These are phyloP conservation scores for Citrus australasica DNA, from an alignment of 345 rosid genomes.

Conservation along the genomic window DNA sequence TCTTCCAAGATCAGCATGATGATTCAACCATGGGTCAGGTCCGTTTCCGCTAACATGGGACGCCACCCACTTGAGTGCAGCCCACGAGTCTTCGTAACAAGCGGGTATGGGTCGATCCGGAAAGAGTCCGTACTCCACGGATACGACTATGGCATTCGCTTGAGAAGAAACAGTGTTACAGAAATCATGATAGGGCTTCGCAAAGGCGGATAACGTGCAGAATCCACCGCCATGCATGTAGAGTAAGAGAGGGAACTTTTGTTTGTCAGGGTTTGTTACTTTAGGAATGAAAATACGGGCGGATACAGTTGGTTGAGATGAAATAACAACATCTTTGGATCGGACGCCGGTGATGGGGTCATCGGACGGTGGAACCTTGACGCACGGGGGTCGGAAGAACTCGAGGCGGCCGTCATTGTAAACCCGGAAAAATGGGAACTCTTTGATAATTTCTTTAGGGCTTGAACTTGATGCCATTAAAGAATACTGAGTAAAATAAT, in stretches of 20 bases:
- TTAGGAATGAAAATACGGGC: not conserved
- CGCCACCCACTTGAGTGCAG: conserved; percentile 41
- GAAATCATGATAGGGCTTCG: conserved; percentile 20
- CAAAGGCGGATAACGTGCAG: conserved; percentile 26
- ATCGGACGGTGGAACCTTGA: conserved; percentile 1
- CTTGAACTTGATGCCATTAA: conserved; percentile 13
- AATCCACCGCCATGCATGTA: conserved; percentile 39
- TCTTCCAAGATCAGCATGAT: conserved; percentile 22
- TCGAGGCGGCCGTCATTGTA: conserved; percentile 26
- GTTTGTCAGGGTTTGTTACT: no score
- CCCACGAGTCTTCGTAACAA: conserved; percentile 42
- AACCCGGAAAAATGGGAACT: conserved; percentile 21
- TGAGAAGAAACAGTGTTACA: conserved; percentile 13
- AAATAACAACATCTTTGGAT: not conserved
- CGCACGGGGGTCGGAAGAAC: not conserved
- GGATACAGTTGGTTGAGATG: not conserved
- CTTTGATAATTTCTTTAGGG: not conserved
- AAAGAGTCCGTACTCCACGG: conserved; percentile 33
- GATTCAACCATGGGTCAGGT: conserved; percentile 33
- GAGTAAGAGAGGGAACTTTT: not conserved
- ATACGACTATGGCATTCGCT: conserved; percentile 22
- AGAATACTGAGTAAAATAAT: not conserved
- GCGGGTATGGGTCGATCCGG: conserved; percentile 38
- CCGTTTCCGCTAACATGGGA: conserved; percentile 29
- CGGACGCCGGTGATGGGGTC: not conserved